phyloP scores from a whole-genome alignment of 225 moss, liverwort and hornwort genomes.

The Pseudoscleropodium purum region DNA sequence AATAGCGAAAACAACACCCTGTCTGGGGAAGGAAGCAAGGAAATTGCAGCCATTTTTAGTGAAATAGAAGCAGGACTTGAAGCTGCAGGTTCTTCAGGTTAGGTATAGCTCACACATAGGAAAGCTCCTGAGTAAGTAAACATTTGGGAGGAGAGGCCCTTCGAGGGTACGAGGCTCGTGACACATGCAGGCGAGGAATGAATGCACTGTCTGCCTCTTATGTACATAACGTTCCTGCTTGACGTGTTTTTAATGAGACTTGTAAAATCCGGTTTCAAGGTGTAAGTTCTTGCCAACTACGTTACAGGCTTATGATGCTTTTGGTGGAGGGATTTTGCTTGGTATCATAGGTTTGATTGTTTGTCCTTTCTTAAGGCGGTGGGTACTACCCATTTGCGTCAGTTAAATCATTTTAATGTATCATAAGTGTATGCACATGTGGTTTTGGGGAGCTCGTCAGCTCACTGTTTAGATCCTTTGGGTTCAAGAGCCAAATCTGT shows the following conservation, averaged over 20 bases:
- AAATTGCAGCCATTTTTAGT: background rate
- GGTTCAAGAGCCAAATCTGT: background rate
- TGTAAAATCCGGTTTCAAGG: background rate
- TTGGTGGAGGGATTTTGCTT: background rate
- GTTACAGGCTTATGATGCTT: background rate
- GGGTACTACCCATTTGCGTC: background rate
- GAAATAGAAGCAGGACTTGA: background rate
- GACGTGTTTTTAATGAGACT: background rate
- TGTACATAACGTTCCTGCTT: constrained; percentile 7
- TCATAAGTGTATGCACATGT: background rate
- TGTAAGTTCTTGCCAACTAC: background rate
- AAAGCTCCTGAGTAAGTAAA: background rate
- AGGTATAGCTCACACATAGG: background rate
- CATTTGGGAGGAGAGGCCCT: background rate
- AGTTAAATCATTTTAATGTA: background rate
- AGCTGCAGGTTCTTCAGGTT: background rate
- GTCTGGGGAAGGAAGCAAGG: background rate
- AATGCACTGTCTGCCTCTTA: background rate
- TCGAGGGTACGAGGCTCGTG: background rate
- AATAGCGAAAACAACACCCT: background rate
- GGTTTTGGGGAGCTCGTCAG: background rate
- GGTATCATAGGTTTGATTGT: background rate
- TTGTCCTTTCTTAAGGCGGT: background rate
- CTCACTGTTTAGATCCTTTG: too few relatives aligned
- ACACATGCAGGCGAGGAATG: background rate